Conservation (phyloP, 768 basidiomycete genomes). For the Calocybe indica region DNA sequence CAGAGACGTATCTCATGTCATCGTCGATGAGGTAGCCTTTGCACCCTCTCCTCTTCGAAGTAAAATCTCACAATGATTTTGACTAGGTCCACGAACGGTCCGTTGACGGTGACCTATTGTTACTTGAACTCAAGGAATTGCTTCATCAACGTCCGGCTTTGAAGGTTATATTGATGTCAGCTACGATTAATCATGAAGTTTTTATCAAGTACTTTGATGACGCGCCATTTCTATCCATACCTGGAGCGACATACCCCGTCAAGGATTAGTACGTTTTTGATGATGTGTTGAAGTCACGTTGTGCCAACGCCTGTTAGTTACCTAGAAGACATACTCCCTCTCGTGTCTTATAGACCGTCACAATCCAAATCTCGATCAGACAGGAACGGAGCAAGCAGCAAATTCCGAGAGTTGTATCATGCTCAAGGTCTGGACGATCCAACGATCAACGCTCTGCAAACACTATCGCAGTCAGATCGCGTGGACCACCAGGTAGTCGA, state of each 20-base stretch:
- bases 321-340: conserved; percentile 71
- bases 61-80: background rate
- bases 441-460: conserved; percentile 49
- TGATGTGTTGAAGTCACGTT: background rate
- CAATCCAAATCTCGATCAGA: conserved; percentile 22
- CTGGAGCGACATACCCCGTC: conserved; percentile 77
- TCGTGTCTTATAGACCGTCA: conserved; percentile 48
- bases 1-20: conserved; percentile 68
- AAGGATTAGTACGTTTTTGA: conserved; percentile 53
- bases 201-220: conserved; percentile 78
- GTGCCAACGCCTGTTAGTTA: conserved; percentile 40
- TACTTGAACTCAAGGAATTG: conserved; percentile 79
- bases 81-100: conserved; percentile 84
- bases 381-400: conserved; percentile 39
- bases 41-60: background rate
- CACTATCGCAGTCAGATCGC: conserved; percentile 51
- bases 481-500: conserved; percentile 66
- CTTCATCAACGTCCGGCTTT: conserved; percentile 55
- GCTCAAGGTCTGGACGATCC: conserved; percentile 48
- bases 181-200: conserved; percentile 88
- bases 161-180: conserved; percentile 88
- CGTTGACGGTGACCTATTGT: conserved; percentile 84
- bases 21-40: conserved; percentile 78
- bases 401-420: conserved; percentile 38
- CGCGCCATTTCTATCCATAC: conserved; percentile 79